Evolutionary conservation across 2,329 filamentous ascomycete species (phyloP).

Genomic region (Fusarium euwallaceae): DNA sequence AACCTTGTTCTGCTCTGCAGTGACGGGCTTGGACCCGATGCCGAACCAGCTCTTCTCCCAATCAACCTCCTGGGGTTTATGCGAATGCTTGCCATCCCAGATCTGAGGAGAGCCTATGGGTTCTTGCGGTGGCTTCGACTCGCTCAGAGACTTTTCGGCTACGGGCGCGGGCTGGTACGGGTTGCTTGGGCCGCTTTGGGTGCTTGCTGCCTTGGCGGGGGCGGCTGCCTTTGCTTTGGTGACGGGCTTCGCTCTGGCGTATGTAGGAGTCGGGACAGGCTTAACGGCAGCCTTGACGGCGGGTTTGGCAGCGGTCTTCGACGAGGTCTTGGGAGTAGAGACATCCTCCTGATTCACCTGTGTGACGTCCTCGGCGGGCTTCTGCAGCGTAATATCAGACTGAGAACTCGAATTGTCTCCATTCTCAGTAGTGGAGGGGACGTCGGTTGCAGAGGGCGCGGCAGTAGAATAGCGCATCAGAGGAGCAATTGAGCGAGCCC

Average conservation of each 20-base stretch:
- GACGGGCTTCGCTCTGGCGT: constrained; percentile 14
- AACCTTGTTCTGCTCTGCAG: constrained; percentile 75
- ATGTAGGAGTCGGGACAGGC: not conserved
- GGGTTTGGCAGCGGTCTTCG: not conserved
- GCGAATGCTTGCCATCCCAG: not conserved
- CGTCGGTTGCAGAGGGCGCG: constrained; percentile 3
- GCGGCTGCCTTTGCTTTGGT: not conserved
- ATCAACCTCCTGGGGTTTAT: constrained; percentile 63
- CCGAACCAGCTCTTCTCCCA: constrained; percentile 90
- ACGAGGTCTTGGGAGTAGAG: not conserved
- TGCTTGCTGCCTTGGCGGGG: not conserved
- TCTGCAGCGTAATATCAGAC: constrained; percentile 24
- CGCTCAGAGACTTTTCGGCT: constrained; percentile 24
- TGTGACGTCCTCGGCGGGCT: constrained; percentile 26
- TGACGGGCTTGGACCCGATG: constrained; percentile 78
- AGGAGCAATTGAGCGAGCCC: constrained; percentile 33
- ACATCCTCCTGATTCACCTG: constrained; percentile 31
- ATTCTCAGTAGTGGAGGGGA: not conserved
- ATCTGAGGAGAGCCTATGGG: not conserved
- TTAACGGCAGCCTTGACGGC: not conserved
- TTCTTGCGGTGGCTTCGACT: not conserved
- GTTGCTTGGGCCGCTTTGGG: not conserved
- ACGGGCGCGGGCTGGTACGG: constrained; percentile 21
- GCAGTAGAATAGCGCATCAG: constrained; percentile 39
- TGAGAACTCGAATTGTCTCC: not conserved